Percentiles rank a stretch among this genome's conserved stretches.
phyloP scores from a whole-genome alignment of 1,284 basidiomycete species.

The Heterobasidion parviporum region DNA sequence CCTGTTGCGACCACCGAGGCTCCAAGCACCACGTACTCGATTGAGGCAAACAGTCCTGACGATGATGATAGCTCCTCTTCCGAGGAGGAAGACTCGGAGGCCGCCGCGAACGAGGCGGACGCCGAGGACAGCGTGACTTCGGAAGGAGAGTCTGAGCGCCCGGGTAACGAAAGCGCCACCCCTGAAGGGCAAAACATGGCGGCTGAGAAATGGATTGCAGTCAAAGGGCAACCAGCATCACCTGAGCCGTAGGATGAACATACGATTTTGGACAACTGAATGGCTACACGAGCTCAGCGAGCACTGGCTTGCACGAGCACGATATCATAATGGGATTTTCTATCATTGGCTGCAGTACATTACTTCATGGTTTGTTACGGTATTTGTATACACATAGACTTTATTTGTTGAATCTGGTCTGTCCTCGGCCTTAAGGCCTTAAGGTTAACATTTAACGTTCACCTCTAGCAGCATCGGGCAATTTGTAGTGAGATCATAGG shows the following conservation, averaged over 20 bases:
- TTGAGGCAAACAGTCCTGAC: constrained; percentile 9
- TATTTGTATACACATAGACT: too few species aligned
- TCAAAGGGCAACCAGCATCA: constrained; percentile 27
- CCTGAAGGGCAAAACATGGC: constrained; percentile 21
- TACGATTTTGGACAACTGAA: background rate
- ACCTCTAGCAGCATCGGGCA: too few species aligned
- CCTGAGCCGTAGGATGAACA: background rate
- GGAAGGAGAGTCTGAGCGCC: constrained; percentile 41
- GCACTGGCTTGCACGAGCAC: too few species aligned
- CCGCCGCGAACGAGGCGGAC: constrained; percentile 57
- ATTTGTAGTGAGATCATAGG: too few species aligned
- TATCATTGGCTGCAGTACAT: too few species aligned
- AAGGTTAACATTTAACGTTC: too few species aligned
- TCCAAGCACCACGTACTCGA: constrained; percentile 4
- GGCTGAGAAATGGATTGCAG: constrained; percentile 64
- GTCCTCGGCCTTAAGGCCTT: too few species aligned
- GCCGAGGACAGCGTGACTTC: constrained; percentile 67
- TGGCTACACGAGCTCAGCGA: too few species aligned
- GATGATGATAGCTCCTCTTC: constrained; percentile 6
- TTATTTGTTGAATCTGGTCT: too few species aligned
- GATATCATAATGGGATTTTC: too few species aligned
- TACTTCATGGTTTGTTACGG: too few species aligned
- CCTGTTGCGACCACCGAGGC: constrained; percentile 1
- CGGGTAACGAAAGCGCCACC: background rate
- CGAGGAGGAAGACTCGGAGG: constrained; percentile 16